These are phyloP conservation scores for Fusarium newnesense DNA, from an alignment of 2,329 filamentous ascomycete genomes.

Conservation along the genomic window DNA sequence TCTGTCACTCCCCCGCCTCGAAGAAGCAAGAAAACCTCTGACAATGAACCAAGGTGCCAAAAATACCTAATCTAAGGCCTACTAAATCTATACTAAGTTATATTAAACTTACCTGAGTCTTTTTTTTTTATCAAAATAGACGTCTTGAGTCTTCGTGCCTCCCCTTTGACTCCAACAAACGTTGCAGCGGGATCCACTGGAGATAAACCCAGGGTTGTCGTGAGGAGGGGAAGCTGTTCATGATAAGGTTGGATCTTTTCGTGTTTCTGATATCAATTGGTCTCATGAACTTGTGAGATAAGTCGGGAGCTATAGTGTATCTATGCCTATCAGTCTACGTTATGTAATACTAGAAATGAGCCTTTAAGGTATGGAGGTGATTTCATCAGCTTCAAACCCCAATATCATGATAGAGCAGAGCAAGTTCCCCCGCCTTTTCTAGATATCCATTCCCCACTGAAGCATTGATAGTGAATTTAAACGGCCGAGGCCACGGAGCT, in stretches of 20 bases:
- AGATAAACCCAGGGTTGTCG: constrained; percentile 3
- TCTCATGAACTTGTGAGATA: too few species aligned
- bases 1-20: constrained; percentile 14
- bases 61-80: not conserved
- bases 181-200: constrained; percentile 16
- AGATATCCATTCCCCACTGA: constrained; percentile 13
- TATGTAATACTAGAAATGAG: not conserved
- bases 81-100: not conserved
- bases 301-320: not conserved
- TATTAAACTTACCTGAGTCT: not conserved
- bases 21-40: not conserved
- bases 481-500: constrained; percentile 12
- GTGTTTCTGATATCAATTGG: not conserved
- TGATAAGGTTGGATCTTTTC: constrained; percentile 6
- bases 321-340: not conserved
- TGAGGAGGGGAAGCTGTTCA: constrained; percentile 18
- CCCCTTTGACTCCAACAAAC: not conserved
- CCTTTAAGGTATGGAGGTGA: not conserved
- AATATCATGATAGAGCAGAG: not conserved
- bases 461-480: constrained; percentile 21
- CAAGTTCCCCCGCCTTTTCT: constrained; percentile 13
- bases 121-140: not conserved
- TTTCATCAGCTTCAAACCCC: not conserved
- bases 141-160: not conserved
- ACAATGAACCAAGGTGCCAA: not conserved